Evolutionary conservation across 768 basidiomycete genomes (phyloP), one percentile per base, ranked within the genome.

Genomic region (Rhizopogon vinicolor): DNA sequence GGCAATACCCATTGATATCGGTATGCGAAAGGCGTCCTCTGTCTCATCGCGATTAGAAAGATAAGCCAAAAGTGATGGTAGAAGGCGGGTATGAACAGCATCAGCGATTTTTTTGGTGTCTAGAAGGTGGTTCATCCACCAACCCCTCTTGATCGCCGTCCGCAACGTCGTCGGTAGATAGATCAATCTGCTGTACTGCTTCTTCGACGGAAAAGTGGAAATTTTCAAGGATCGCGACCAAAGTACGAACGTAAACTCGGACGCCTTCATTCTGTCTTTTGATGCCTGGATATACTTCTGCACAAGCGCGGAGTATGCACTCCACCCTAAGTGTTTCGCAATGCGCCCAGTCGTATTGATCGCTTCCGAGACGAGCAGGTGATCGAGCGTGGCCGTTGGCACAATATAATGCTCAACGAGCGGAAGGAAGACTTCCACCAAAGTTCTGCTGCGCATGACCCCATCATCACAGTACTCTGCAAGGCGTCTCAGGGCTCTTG

Each of bases 121-220:
- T 31, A 5, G 18, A 41, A 14, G 54, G 50, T 33, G 57, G 53
- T 55, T 63, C 56, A 2, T 41, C 28, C 29, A 29, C 51, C 19
- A 60, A 51, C 7, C 73, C 72, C 6, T 68, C 70, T 14, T 58
- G 68, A 19, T 66, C 67, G 0, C 61, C 66, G 5, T 65, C 68
- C 8, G 67, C 73, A 4, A 62, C 68, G 14, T 63, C 70, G 25
- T 68, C 68, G 3, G 67, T 62, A 0, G 43, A 53, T 0, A 46
- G 61, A 7, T 69, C 65, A 12, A 57, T 58, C 9, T 72, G 72
- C 7, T 60, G 63, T 1, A 83, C 71, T 0, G 68, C 61, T 19
- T 86, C 80, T 48, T 87, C 85, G 84, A 95, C 87, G 1, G 86
- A 78, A 64, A 98, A 98, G 64, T 91, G 89, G 75, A 98, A 99